Evolutionary conservation across 2,329 filamentous ascomycete genomes (phyloP).

Genomic region (Xylaria polymorpha): DNA sequence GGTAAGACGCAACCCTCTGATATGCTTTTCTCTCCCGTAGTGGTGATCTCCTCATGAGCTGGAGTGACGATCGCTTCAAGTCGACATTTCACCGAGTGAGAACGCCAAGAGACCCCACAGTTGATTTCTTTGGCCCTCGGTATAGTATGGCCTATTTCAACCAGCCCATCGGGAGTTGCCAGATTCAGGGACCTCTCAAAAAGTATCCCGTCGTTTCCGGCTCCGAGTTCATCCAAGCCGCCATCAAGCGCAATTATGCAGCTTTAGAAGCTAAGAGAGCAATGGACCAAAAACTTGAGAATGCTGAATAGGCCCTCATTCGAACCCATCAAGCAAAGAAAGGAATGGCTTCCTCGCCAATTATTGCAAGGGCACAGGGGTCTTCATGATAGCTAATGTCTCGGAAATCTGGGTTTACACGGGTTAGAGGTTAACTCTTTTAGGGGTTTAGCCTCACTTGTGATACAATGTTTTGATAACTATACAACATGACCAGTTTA

Average conservation of each 20-base stretch:
- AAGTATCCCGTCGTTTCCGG: constrained; percentile 72
- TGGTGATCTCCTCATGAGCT: constrained; percentile 74
- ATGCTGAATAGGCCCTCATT: not conserved
- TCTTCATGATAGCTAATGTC: not conserved
- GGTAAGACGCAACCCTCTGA: constrained; percentile 4
- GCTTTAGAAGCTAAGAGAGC: constrained; percentile 62
- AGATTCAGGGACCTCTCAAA: constrained; percentile 69
- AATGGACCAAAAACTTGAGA: constrained; percentile 32
- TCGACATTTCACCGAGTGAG: constrained; percentile 73
- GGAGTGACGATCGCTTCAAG: constrained; percentile 75
- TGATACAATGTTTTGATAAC: constrained; percentile 28
- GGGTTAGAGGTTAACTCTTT: not conserved
- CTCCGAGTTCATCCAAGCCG: constrained; percentile 67
- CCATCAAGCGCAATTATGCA: constrained; percentile 67
- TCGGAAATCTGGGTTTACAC: not conserved
- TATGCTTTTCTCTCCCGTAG: constrained; percentile 38
- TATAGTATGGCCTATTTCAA: constrained; percentile 76
- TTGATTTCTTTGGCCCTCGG: constrained; percentile 67
- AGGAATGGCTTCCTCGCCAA: not conserved
- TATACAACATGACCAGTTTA: constrained; percentile 31
- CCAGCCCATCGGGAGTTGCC: constrained; percentile 67
- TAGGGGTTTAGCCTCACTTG: constrained; percentile 22
- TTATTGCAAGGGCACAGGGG: not conserved
- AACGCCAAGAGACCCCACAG: constrained; percentile 64
- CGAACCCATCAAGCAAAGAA: not conserved